Evolutionary conservation across 2,329 filamentous ascomycete genomes (phyloP), one percentile per base, ranked within the genome.

Genomic region (Colletotrichum neosansevieriae): DNA sequence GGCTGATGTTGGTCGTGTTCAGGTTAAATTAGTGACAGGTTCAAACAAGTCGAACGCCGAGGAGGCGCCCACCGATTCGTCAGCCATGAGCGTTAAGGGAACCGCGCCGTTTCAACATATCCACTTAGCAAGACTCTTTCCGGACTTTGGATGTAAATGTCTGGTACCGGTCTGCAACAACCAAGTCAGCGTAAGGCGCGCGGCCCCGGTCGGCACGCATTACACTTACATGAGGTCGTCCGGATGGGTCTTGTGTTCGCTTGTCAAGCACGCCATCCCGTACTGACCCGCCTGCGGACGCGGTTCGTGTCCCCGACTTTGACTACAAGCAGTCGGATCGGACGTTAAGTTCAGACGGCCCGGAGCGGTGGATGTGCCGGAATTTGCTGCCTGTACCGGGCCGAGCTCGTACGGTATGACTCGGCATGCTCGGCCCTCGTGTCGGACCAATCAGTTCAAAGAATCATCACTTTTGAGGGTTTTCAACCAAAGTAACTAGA

Each of bases 201-300:
- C 56, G 40, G 36, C 19, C 40, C 29, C 17, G n/a, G n/a, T 57
- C 34, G 53, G 54, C 19, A 29, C 2, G 10, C 44, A n/a, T 21
- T 21, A 21, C 21, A 21, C 21, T 21, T 13, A n/a, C 15, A 11
- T 19, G 15, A 47, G 21, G 32, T 47, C 11, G 15, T 29, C 10
- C 21, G 9, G 56, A 58, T 47, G 24, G 38, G 42, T 47, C 24
- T 36, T n/a, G 17, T 9, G n/a, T 29, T 42, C 40, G 40, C 42
- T 17, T 58, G 40, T 47, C 24, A n/a, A 58, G 56, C 56, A 58
- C 40, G 56, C 40, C n/a, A 58, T 58, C 56, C 56, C 56, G 56
- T 36, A 13, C 21, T 6, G 56, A 42, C 56, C 42, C 42, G 40
- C 56, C 56, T 19, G 12, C 56, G 56, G 42, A 32, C 40, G 29